Evolutionary conservation across 176 grass and related monocot genomes (phyloP), one percentile per base, ranked within the genome.

Genomic region (Aegilops longissima): DNA sequence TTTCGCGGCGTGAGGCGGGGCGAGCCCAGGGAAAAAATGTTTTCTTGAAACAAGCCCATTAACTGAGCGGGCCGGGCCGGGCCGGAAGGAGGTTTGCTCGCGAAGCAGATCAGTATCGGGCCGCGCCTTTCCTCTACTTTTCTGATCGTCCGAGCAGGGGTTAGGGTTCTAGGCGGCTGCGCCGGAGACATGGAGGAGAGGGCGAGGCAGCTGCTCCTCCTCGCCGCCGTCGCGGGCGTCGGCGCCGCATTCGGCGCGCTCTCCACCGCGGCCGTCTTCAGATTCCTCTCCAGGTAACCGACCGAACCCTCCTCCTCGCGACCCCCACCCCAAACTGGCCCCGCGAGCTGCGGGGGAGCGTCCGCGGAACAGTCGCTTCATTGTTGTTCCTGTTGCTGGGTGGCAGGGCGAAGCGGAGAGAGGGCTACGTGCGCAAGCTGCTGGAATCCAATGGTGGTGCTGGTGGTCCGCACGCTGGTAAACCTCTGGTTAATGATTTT

Each of bases 161-260:
- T 63, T 88, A 83, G 88, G 88, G 77, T 86, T 92, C 70, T 85
- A 82, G 59, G 9, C 71, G 25, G 45, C 72, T 25, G 14, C 88
- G 16, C 68, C 11, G 49, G 77, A 76, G 52, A 91, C 47, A 77
- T 93, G 93, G 84, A 80, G 54, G 89, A 90, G 39, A 89, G 83
- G 66, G 90, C 92, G 61, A 91, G 78, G 89, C 85, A 91, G 69
- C 93, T 89, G 85, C 87, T 92, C 20, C 82, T 93, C 52, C 77
- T 87, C 36, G 85, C 92, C 76, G 90, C 77, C 40, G 82, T 87
- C 36, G 85, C 92, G 61, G 90, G 80, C 12, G 76, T 85, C 9
- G 82, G 92, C 39, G 93, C 87, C 16, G 70, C 83, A 23, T 63
- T 93, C 33, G 92, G 94, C 13, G 95, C 89, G 49, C 54, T 99